phyloP scores from a whole-genome alignment of 345 rosid species.

The Diplotaxis tenuifolia region DNA sequence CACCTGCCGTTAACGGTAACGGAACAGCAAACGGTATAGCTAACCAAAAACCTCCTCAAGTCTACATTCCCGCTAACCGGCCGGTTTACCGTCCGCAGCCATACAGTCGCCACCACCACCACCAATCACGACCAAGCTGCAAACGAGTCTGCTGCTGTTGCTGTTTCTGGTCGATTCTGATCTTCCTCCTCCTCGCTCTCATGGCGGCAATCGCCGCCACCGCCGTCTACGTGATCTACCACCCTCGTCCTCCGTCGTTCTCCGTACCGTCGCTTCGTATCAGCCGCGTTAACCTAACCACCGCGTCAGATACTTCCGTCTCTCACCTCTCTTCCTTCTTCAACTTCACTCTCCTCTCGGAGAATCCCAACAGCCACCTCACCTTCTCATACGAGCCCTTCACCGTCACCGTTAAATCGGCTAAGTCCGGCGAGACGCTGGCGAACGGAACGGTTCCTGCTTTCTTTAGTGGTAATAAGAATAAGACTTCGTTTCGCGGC shows the following conservation, averaged over 20 bases:
- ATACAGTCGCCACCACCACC: constrained; percentile 50
- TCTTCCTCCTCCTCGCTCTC: constrained; percentile 59
- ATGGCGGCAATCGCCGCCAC: constrained; percentile 65
- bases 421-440: constrained; percentile 44
- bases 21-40: constrained; percentile 23
- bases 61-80: constrained; percentile 58
- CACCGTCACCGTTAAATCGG: constrained; percentile 41
- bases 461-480: constrained; percentile 49
- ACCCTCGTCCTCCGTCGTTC: constrained; percentile 71
- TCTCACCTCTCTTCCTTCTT: constrained; percentile 64
- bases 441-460: constrained; percentile 79
- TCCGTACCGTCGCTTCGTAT: constrained; percentile 70
- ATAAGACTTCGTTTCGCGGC: constrained; percentile 58
- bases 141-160: constrained; percentile 76
- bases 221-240: constrained; percentile 73
- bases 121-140: constrained; percentile 55
- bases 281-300: constrained; percentile 64
- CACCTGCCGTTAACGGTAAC: constrained; percentile 18
- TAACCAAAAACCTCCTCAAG: constrained; percentile 49
- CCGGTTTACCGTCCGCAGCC: constrained; percentile 63
- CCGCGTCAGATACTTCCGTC: constrained; percentile 61
- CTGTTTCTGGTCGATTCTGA: constrained; percentile 79
- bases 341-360: constrained; percentile 73
- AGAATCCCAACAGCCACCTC: constrained; percentile 77
- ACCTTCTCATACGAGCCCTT: constrained; percentile 68